These are phyloP conservation scores for Neurospora sp. DNA, from an alignment of 495 filamentous ascomycete species.

Conservation along the genomic window DNA sequence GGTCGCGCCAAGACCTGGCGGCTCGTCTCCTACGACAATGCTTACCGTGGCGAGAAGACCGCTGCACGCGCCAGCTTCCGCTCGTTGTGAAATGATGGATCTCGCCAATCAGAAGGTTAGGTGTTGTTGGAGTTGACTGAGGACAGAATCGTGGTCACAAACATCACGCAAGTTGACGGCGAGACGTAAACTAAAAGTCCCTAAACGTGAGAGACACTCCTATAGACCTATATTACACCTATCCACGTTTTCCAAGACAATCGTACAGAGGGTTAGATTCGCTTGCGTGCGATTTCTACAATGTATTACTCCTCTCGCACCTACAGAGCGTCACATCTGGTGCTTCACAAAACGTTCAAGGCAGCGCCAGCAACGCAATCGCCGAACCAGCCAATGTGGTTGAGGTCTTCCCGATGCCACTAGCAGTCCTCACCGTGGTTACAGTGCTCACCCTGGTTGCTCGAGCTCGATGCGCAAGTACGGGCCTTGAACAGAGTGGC, in stretches of 20 bases:
- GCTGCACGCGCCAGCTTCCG: background rate
- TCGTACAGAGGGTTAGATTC: background rate
- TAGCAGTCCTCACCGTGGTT: background rate
- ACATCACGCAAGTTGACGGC: background rate
- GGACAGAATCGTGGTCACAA: background rate
- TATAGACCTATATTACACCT: background rate
- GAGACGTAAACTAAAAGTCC: background rate
- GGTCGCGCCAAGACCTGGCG: background rate
- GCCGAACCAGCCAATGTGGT: background rate
- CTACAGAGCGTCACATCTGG: background rate
- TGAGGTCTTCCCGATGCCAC: background rate
- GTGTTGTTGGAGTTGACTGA: background rate
- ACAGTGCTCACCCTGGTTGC: too few species aligned
- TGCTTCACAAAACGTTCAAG: background rate
- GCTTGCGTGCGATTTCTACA: background rate
- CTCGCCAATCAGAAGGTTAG: background rate
- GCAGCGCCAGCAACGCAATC: background rate
- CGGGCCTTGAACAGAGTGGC: constrained; percentile 21
- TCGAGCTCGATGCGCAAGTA: background rate
- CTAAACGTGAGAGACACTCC: background rate
- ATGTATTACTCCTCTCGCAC: background rate
- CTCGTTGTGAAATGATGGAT: background rate
- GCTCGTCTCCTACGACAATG: background rate
- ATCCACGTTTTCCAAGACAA: background rate
- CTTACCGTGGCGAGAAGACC: background rate